These are phyloP conservation scores for Blastobotrys apis DNA, from an alignment of 1,139 yeast species.

Conservation along the genomic window DNA sequence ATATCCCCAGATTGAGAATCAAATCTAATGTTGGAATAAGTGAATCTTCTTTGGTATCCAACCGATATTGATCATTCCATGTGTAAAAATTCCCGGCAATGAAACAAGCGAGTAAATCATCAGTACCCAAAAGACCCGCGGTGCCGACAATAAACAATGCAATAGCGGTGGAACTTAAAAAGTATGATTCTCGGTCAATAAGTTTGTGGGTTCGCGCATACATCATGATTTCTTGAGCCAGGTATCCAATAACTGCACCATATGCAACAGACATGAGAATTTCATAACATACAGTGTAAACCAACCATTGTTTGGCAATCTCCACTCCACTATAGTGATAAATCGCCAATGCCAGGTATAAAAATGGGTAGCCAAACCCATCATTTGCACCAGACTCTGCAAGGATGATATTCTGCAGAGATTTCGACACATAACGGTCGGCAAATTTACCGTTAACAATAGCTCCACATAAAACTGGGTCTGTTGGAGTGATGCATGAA, in stretches of 20 bases:
- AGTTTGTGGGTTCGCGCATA: conserved; percentile 25
- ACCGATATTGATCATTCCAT: conserved; percentile 37
- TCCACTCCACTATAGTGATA: conserved; percentile 29
- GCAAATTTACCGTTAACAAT: conserved; percentile 43
- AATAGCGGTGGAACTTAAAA: conserved; percentile 66
- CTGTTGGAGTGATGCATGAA: conserved; percentile 44
- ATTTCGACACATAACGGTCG: conserved; percentile 34
- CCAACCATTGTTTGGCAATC: conserved; percentile 37
- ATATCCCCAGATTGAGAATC: conserved; percentile 35
- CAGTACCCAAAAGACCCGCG: conserved; percentile 39
- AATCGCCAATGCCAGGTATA: conserved; percentile 36
- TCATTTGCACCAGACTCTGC: conserved; percentile 44
- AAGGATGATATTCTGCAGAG: conserved; percentile 33
- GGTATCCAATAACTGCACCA: conserved; percentile 36
- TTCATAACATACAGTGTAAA: conserved; percentile 37
- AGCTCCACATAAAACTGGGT: conserved; percentile 44
- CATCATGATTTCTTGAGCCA: conserved; percentile 30
- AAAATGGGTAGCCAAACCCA: conserved; percentile 42
- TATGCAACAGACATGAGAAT: conserved; percentile 34
- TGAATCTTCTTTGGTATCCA: conserved; percentile 31
- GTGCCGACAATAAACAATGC: conserved; percentile 64
- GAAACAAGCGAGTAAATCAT: conserved; percentile 39
- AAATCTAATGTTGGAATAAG: conserved; percentile 34
- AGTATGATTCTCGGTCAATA: conserved; percentile 53
- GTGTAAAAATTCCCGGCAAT: conserved; percentile 34